These are phyloP conservation scores for Salix exigua DNA, from an alignment of 345 rosid genomes.

Conservation along the genomic window DNA sequence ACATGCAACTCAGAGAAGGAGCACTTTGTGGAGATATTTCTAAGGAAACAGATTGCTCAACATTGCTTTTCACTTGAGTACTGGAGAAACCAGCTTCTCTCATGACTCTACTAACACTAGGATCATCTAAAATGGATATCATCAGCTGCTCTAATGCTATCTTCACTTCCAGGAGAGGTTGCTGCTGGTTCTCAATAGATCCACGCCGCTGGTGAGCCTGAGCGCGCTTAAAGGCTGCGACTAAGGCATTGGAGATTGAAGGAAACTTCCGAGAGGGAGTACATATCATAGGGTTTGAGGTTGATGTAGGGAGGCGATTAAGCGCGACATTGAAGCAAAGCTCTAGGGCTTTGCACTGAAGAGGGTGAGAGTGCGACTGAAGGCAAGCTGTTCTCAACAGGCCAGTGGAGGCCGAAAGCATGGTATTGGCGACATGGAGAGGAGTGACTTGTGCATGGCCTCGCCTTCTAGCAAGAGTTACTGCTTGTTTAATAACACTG, in stretches of 20 bases:
- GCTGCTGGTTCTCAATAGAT: constrained; percentile 65
- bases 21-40: constrained; percentile 19
- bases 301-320: constrained; percentile 55
- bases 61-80: constrained; percentile 39
- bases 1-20: constrained; percentile 30
- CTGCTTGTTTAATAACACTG: constrained; percentile 24
- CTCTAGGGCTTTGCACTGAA: constrained; percentile 69
- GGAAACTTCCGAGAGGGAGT: constrained; percentile 33
- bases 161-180: constrained; percentile 56
- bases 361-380: constrained; percentile 62
- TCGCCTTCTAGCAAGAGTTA: constrained; percentile 22
- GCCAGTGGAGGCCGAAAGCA: constrained; percentile 49
- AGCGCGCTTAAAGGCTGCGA: constrained; percentile 72
- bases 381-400: constrained; percentile 63
- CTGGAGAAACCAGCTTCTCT: constrained; percentile 45
- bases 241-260: constrained; percentile 64
- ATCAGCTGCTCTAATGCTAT: constrained; percentile 67
- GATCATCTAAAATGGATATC: constrained; percentile 73
- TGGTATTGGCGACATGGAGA: constrained; percentile 64
- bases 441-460: constrained; percentile 38
- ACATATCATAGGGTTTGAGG: constrained; percentile 42
- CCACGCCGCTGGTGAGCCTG: constrained; percentile 81
- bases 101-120: constrained; percentile 59
- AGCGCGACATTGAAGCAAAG: constrained; percentile 83
- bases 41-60: constrained; percentile 31